Conservation (phyloP, 148 eudicot species). For the Silene latifolia region DNA sequence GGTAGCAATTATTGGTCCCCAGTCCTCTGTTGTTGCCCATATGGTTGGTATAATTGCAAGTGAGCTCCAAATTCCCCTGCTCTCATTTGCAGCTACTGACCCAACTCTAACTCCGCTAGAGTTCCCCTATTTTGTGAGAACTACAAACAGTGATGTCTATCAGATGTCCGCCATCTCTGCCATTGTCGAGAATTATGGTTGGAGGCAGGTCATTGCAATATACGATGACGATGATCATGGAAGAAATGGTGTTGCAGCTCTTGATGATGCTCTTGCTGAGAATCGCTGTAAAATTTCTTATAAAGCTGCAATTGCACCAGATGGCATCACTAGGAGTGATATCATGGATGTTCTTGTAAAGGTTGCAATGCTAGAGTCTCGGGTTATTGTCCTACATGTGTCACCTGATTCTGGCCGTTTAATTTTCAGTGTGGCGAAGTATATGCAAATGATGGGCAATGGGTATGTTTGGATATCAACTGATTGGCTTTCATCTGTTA, state of each 20-base stretch:
- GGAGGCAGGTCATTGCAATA: constrained; percentile 72
- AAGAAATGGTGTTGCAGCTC: constrained; percentile 70
- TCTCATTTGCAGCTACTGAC: constrained; percentile 90
- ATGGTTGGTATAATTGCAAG: constrained; percentile 50
- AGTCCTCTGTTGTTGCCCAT: constrained; percentile 83
- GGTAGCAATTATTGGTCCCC: constrained; percentile 90
- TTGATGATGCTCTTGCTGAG: constrained; percentile 72
- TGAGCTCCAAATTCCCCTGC: constrained; percentile 74
- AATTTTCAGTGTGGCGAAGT: constrained; percentile 61
- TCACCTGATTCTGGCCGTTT: constrained; percentile 55
- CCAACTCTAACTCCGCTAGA: constrained; percentile 71
- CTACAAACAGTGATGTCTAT: constrained; percentile 64
- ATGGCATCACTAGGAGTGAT: constrained; percentile 42
- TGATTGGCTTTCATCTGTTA: constrained; percentile 78
- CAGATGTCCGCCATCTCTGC: constrained; percentile 91
- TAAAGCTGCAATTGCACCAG: constrained; percentile 70
- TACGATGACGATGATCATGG: constrained; percentile 88
- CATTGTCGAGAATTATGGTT: constrained; percentile 59
- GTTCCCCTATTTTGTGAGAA: constrained; percentile 74
- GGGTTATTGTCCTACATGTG: constrained; percentile 70
- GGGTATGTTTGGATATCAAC: constrained; percentile 93
- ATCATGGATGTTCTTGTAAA: constrained; percentile 73
- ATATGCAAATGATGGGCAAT: constrained; percentile 78
- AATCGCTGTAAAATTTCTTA: constrained; percentile 64
- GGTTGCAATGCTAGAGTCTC: constrained; percentile 65